Evolutionary conservation across 805 yeast genomes (phyloP).

Genomic region (Komagataella populi): DNA sequence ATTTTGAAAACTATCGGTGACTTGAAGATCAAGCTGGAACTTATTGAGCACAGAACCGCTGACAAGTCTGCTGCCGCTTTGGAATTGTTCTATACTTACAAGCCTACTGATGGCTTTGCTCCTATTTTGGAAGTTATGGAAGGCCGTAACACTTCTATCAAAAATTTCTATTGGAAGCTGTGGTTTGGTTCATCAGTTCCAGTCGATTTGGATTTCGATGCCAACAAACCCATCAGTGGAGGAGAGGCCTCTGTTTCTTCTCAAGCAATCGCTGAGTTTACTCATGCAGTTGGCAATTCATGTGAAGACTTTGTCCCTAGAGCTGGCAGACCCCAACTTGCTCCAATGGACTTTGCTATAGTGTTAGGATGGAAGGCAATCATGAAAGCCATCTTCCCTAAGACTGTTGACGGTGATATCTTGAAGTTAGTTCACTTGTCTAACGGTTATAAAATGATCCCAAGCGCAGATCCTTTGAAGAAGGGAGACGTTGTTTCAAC

Average conservation of each 20-base stretch:
- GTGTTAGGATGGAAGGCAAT: constrained; percentile 98
- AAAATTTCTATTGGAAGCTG: constrained; percentile 91
- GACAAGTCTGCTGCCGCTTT: constrained; percentile 64
- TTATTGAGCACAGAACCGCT: constrained; percentile 83
- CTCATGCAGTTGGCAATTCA: constrained; percentile 93
- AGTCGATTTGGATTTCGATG: constrained; percentile 60
- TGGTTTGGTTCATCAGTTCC: constrained; percentile 68
- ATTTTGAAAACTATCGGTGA: constrained; percentile 38
- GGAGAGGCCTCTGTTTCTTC: constrained; percentile 54
- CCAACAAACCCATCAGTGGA: constrained; percentile 59
- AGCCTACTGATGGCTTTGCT: constrained; percentile 85
- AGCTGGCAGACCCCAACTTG: constrained; percentile 70
- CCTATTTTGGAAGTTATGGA: constrained; percentile 86
- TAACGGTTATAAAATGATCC: constrained; percentile 84
- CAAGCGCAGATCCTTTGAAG: constrained; percentile 82
- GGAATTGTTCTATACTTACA: constrained; percentile 65
- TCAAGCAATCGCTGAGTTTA: constrained; percentile 77
- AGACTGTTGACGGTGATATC: constrained; percentile 90
- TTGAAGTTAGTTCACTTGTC: constrained; percentile 89
- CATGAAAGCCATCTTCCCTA: constrained; percentile 96
- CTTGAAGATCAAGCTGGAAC: constrained; percentile 47
- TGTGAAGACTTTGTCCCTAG: constrained; percentile 92
- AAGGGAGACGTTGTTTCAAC: constrained; percentile 80
- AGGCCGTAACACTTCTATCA: constrained; percentile 85
- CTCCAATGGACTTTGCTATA: constrained; percentile 99